Evolutionary conservation across 2,329 filamentous ascomycete species (phyloP), one percentile per base, ranked within the genome.

Genomic region (Epichloe brachyelytri): DNA sequence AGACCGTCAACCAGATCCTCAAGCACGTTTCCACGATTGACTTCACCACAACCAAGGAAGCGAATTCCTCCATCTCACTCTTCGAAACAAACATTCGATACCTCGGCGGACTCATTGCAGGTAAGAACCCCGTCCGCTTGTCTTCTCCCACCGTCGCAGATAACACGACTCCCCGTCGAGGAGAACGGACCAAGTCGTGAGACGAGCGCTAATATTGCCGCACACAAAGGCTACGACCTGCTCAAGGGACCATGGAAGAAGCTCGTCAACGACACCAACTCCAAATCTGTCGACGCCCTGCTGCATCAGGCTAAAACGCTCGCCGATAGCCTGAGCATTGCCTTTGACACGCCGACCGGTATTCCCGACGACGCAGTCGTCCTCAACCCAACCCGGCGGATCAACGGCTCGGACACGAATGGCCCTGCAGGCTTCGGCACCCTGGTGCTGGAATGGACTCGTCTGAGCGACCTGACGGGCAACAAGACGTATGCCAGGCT

Each of bases 11-110:
- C 41, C 72, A 82, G 51, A 89, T 94, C 55, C 66, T 95, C 17
- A 71, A 83, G 5, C 83, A 82, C 62, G 77, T 94, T 43, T 75
- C 80, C 0, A 77, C 68, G 0, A 83, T 94, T 59, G 73, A 94
- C 65, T 95, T 87, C 62, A 76, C 76, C 43, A 70, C 73, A 10
- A 86, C 83, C 1, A 53, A 54, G 3, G 54, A 55, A 43, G 52
- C 38, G 2, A 60, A 71, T 1, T 65, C 71, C 1, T 66, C 72
- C 8, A 80, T 95, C 48, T 90, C 85, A 34, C 67, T 95, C 8
- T 95, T 95, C 60, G 89, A 95, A 67, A 94, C 88, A 0, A 95
- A 88, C 0, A 95, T 95, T 61, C 82, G 89, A 26, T 95, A 95
- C 60, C 70, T 95, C 1, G 89, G 80, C 8, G 89, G 88, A 17